These are phyloP conservation scores for Porcisia hertigi DNA, from an alignment of 208 protist species.

Conservation along the genomic window DNA sequence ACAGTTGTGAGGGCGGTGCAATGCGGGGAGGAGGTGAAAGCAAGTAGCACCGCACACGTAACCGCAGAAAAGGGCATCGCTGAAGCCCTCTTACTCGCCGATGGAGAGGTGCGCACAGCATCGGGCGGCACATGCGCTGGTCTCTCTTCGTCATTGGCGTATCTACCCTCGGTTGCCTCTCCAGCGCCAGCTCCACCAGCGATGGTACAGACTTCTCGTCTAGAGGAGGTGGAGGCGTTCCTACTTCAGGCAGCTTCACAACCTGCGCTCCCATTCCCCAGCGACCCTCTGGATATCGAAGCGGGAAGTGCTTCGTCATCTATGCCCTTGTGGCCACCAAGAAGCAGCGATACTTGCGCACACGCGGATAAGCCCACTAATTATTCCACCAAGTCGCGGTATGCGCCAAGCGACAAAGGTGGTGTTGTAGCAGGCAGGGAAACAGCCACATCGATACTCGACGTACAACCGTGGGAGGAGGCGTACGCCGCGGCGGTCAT, in stretches of 20 bases:
- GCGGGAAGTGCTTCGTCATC: background rate
- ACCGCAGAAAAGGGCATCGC: background rate
- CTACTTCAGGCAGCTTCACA: constrained; percentile 16
- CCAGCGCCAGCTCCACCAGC: background rate
- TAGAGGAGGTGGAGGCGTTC: constrained; percentile 24
- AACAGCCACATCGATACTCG: background rate
- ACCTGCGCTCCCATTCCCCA: background rate
- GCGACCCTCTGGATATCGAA: background rate
- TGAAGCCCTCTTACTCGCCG: background rate
- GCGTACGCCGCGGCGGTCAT: constrained; percentile 20
- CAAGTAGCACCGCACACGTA: background rate
- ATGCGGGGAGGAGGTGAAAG: background rate
- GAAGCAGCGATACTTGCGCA: background rate
- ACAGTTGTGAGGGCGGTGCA: background rate
- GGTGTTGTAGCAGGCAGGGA: too few relatives aligned
- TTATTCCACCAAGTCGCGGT: background rate
- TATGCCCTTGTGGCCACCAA: background rate
- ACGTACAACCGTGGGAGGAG: constrained; percentile 27
- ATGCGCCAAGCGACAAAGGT: background rate
- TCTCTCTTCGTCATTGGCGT: background rate
- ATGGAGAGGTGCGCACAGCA: background rate
- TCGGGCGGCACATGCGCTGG: background rate
- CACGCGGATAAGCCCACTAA: background rate
- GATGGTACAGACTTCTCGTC: background rate
- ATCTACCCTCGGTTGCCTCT: background rate